phyloP scores from a whole-genome alignment of 352 stramenopile genomes.

The Hyaloperonospora brassicae region DNA sequence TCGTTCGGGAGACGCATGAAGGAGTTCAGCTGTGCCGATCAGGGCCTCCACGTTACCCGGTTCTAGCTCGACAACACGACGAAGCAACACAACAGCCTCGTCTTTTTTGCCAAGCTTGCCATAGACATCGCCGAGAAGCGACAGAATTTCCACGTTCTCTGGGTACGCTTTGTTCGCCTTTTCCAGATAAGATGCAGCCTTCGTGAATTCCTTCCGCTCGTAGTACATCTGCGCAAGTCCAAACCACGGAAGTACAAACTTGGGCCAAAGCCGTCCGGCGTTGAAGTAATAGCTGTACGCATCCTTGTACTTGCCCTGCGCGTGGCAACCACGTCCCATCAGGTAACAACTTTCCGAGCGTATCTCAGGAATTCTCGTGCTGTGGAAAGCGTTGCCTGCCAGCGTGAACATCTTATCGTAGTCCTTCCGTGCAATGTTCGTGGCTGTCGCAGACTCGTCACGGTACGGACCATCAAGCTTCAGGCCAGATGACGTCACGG shows the following conservation, averaged over 20 bases:
- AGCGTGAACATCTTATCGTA: slow-evolving; percentile 89
- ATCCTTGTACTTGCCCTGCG: slow-evolving; percentile 90
- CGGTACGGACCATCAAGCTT: slow-evolving; percentile 75
- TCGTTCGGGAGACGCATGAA: slow-evolving; percentile 69
- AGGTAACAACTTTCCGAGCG: slow-evolving; percentile 95
- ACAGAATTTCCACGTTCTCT: slow-evolving; percentile 82
- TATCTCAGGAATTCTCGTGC: slow-evolving; percentile 85
- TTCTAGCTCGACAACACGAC: slow-evolving; percentile 77
- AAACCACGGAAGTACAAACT: slow-evolving; percentile 83
- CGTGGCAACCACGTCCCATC: slow-evolving; percentile 92
- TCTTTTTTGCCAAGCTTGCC: slow-evolving; percentile 75
- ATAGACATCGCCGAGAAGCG: slow-evolving; percentile 74
- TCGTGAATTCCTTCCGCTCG: slow-evolving; percentile 77
- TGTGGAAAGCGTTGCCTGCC: slow-evolving; percentile 82
- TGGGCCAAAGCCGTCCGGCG: slow-evolving; percentile 80
- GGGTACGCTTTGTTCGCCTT: slow-evolving; percentile 86
- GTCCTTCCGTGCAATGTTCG: slow-evolving; percentile 78
- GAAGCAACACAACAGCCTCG: slow-evolving; percentile 70
- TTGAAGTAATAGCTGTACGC: slow-evolving; percentile 96
- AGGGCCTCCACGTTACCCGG: slow-evolving; percentile 80
- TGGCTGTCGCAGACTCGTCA: slow-evolving; percentile 51
- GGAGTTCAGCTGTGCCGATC: slow-evolving; percentile 71
- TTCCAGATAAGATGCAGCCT: slow-evolving; percentile 77
- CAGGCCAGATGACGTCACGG: slow-evolving; percentile 56
- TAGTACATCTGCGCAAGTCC: slow-evolving; percentile 87